A percentile compares a stretch with the other conserved stretches of the same genome.
Conservation (phyloP, 257 asterid species). For the Anisodus acutangulus region DNA sequence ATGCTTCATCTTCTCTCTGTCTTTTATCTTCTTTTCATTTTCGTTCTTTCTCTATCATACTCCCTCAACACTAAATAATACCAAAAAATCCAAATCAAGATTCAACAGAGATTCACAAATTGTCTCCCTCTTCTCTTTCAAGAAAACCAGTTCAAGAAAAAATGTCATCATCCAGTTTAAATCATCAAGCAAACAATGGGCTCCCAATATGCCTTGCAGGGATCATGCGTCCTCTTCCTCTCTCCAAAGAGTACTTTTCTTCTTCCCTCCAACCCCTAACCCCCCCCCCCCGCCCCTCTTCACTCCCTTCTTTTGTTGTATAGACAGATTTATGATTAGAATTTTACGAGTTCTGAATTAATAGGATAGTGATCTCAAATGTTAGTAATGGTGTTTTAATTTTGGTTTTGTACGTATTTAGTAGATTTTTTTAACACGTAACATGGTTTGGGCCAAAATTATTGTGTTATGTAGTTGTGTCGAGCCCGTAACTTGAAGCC, state of each 20-base stretch:
- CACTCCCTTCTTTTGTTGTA: too few species aligned
- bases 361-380: not conserved
- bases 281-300: not conserved
- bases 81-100: not conserved
- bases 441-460: too few species aligned
- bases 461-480: too few species aligned
- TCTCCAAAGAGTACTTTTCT: slow-evolving; percentile 42
- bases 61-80: not conserved
- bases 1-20: slow-evolving; percentile 22
- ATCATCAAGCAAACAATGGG: slow-evolving; percentile 35
- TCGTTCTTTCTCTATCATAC: not conserved
- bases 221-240: slow-evolving; percentile 38
- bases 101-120: not conserved
- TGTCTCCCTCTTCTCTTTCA: not conserved
- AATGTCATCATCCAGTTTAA: slow-evolving; percentile 36
- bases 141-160: not conserved
- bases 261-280: slow-evolving; percentile 28
- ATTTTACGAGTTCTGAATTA: not conserved
- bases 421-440: not conserved
- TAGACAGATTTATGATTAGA: not conserved
- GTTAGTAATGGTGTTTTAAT: not conserved
- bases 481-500: too few species aligned
- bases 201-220: slow-evolving; percentile 51
- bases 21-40: not conserved
- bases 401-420: not conserved